Conservation (phyloP, 352 stramenopile species). For the Phytophthora cajani region DNA sequence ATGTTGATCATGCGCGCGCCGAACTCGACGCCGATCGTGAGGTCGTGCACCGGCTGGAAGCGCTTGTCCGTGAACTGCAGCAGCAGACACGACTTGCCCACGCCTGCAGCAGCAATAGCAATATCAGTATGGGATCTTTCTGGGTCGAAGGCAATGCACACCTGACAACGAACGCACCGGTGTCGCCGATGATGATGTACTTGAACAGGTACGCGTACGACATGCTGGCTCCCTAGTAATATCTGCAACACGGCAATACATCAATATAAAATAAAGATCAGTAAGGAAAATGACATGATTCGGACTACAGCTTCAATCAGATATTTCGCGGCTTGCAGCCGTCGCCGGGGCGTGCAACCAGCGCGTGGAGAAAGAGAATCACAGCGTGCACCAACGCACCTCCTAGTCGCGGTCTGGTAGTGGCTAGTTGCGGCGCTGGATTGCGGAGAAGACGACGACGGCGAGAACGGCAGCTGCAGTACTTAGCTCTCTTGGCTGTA, state of each 20-base stretch:
- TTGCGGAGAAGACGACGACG: slow-evolving; percentile 5
- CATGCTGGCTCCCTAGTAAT: slow-evolving; percentile 53
- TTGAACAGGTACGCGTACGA: slow-evolving; percentile 98
- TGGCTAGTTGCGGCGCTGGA: slow-evolving; percentile 11
- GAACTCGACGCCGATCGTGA: slow-evolving; percentile 99
- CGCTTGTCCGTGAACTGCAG: slow-evolving; percentile 99
- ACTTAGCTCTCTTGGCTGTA: background rate
- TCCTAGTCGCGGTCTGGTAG: slow-evolving; percentile 12
- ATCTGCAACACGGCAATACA: background rate
- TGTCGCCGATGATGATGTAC: slow-evolving; percentile 99
- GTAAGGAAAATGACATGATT: background rate
- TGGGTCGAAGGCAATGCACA: no score
- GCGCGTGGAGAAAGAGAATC: background rate
- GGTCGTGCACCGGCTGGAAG: slow-evolving; percentile 99
- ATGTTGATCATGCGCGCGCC: slow-evolving; percentile 99
- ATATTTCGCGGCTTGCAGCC: slow-evolving; percentile 11
- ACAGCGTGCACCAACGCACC: slow-evolving; percentile 16
- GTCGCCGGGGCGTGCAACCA: background rate
- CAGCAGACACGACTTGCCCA: slow-evolving; percentile 99
- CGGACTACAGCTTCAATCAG: background rate
- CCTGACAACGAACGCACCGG: slow-evolving; percentile 58
- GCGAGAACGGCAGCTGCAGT: background rate
- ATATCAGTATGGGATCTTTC: slow-evolving; percentile 6
- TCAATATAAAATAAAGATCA: slow-evolving; percentile 1
- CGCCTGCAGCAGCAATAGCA: slow-evolving; percentile 73